Percentiles rank a stretch among this genome's conserved stretches.
These are phyloP conservation scores for Tolypocladium amazonense DNA, from an alignment of 2,329 filamentous ascomycete genomes.

Conservation along the genomic window DNA sequence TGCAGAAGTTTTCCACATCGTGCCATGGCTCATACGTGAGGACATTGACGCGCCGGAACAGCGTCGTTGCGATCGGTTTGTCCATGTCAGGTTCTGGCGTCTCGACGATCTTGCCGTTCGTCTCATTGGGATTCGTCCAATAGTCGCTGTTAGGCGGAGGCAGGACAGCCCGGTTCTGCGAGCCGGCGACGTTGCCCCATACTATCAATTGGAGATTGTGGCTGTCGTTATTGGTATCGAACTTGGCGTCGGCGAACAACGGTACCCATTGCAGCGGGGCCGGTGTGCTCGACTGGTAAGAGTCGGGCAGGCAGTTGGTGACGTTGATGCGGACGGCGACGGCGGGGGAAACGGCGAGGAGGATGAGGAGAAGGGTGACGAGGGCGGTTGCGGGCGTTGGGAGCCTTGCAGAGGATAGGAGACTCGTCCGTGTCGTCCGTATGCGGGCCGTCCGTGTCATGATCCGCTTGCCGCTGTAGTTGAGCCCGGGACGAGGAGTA, in stretches of 20 bases:
- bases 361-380: slow-evolving; percentile 25
- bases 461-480: neutral
- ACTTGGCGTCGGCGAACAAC: slow-evolving; percentile 60
- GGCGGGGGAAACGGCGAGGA: slow-evolving; percentile 29
- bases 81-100: slow-evolving; percentile 34
- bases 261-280: slow-evolving; percentile 71
- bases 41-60: slow-evolving; percentile 61
- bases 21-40: slow-evolving; percentile 65
- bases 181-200: slow-evolving; percentile 85
- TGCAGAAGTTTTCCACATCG: slow-evolving; percentile 54
- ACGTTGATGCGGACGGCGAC: slow-evolving; percentile 63
- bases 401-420: neutral
- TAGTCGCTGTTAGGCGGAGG: slow-evolving; percentile 47
- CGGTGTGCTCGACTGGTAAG: slow-evolving; percentile 45
- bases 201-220: slow-evolving; percentile 67
- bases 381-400: slow-evolving; percentile 15
- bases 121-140: slow-evolving; percentile 51
- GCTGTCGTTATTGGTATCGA: slow-evolving; percentile 48
- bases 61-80: slow-evolving; percentile 57
- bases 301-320: slow-evolving; percentile 67
- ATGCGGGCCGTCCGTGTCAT: neutral
- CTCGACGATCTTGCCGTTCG: slow-evolving; percentile 67
- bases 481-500: neutral
- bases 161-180: slow-evolving; percentile 42
- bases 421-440: neutral